Percentiles rank a stretch among this genome's conserved stretches.
phyloP scores from a whole-genome alignment of 2,329 filamentous ascomycete genomes.

The Fusarium bactridioides region DNA sequence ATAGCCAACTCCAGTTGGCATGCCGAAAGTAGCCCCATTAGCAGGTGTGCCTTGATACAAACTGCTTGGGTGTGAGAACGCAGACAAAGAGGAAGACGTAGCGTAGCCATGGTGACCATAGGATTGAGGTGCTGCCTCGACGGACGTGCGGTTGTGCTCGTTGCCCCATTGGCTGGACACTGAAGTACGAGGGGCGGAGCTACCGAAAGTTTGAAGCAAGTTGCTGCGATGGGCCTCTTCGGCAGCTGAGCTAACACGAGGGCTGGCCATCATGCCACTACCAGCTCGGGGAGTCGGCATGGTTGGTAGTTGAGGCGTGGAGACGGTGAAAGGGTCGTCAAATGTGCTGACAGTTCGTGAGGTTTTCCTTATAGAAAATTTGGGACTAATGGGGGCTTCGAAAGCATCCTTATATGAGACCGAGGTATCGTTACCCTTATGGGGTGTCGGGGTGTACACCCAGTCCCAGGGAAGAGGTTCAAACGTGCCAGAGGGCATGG shows the following conservation, averaged over 20 bases:
- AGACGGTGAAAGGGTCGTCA: constrained; percentile 47
- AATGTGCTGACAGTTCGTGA: constrained; percentile 19
- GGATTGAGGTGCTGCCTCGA: constrained; percentile 26
- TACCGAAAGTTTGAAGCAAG: constrained; percentile 48
- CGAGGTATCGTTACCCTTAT: constrained; percentile 31
- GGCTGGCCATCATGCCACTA: constrained; percentile 31
- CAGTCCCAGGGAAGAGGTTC: constrained; percentile 60
- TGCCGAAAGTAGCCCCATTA: constrained; percentile 34
- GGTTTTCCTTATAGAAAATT: constrained; percentile 32
- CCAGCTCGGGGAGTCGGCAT: constrained; percentile 9
- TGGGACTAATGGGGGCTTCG: constrained; percentile 36
- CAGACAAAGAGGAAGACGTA: constrained; percentile 43
- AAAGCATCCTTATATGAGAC: constrained; percentile 40
- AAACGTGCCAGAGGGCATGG: constrained; percentile 45
- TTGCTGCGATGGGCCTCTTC: constrained; percentile 47
- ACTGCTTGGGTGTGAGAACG: constrained; percentile 60
- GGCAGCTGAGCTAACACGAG: constrained; percentile 26
- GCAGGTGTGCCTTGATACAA: constrained; percentile 58
- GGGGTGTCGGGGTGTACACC: constrained; percentile 51
- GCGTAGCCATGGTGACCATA: constrained; percentile 30
- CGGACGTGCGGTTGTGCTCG: constrained; percentile 27
- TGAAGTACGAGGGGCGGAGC: constrained; percentile 42
- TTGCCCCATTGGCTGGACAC: constrained; percentile 45
- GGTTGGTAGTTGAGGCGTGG: constrained; percentile 31
- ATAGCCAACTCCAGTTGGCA: constrained; percentile 16